phyloP scores from a whole-genome alignment of 1,139 yeast species.

The Pichia sp. region DNA sequence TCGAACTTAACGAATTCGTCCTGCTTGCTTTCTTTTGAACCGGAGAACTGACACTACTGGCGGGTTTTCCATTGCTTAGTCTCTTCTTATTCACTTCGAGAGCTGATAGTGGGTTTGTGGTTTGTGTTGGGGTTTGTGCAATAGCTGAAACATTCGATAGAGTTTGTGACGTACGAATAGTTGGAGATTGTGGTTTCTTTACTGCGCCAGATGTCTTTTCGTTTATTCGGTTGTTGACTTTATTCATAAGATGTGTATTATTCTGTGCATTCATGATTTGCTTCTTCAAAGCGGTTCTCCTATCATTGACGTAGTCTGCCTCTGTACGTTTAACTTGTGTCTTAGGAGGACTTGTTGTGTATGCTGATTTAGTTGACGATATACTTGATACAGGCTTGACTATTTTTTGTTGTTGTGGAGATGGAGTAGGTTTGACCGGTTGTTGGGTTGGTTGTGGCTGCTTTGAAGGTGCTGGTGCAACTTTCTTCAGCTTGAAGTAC shows the following conservation, averaged over 20 bases:
- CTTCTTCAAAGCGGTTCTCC: constrained; percentile 25
- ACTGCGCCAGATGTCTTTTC: constrained; percentile 28
- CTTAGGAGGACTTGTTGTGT: background rate
- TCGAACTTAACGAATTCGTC: constrained; percentile 10
- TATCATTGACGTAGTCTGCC: constrained; percentile 11
- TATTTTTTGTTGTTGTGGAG: constrained; percentile 1
- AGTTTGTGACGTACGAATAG: background rate
- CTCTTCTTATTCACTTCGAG: constrained; percentile 2
- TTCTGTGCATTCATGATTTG: constrained; percentile 31
- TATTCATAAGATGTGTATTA: constrained; percentile 32
- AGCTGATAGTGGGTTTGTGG: background rate
- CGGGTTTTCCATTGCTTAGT: background rate
- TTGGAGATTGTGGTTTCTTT: constrained; percentile 17
- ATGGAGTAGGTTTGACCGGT: background rate
- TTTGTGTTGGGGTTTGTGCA: background rate
- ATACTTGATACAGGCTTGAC: background rate
- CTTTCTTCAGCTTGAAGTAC: constrained; percentile 17
- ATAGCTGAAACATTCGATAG: background rate
- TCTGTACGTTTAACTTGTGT: background rate
- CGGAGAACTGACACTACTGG: background rate
- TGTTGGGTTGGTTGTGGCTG: too few species aligned
- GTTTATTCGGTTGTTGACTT: constrained; percentile 30
- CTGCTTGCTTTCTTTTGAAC: background rate
- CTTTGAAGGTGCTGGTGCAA: background rate
- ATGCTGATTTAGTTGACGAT: background rate